phyloP scores from a whole-genome alignment of 1,284 basidiomycete species.

The Ustilago nuda region DNA sequence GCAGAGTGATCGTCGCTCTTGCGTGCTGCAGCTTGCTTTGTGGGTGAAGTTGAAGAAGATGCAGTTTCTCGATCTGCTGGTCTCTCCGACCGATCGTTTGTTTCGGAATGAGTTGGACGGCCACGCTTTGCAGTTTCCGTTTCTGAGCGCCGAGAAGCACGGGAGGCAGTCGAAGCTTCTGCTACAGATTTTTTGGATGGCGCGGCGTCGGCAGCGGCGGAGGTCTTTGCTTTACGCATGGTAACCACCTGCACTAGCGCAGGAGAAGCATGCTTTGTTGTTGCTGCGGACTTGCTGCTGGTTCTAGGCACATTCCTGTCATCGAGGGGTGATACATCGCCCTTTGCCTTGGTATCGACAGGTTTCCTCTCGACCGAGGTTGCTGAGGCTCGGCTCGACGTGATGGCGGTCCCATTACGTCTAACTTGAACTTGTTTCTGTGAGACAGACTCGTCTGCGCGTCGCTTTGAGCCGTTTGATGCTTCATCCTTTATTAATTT shows the following conservation, averaged over 20 bases:
- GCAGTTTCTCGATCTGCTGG: slow-evolving; percentile 3
- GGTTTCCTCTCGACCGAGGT: background rate
- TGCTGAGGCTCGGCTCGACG: background rate
- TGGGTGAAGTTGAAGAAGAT: background rate
- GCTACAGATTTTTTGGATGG: background rate
- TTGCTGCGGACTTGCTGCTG: background rate
- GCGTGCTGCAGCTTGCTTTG: slow-evolving; percentile 9
- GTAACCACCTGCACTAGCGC: slow-evolving; percentile 29
- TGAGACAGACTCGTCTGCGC: background rate
- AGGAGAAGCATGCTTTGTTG: slow-evolving; percentile 1
- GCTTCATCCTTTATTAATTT: background rate
- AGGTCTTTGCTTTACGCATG: slow-evolving; percentile 26
- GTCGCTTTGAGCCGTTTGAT: background rate
- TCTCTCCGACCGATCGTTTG: background rate
- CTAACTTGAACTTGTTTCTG: background rate
- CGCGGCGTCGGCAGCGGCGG: background rate
- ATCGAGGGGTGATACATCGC: background rate
- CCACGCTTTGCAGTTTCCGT: background rate
- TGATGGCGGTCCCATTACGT: background rate
- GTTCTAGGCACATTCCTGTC: background rate
- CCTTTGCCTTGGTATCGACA: background rate
- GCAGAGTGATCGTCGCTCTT: slow-evolving; percentile 9
- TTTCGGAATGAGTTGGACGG: background rate
- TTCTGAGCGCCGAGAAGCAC: background rate
- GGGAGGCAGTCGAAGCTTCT: background rate